Evolutionary conservation across 352 stramenopile genomes (phyloP), one percentile per base, ranked within the genome.

Genomic region (Thraustotheca clavata): DNA sequence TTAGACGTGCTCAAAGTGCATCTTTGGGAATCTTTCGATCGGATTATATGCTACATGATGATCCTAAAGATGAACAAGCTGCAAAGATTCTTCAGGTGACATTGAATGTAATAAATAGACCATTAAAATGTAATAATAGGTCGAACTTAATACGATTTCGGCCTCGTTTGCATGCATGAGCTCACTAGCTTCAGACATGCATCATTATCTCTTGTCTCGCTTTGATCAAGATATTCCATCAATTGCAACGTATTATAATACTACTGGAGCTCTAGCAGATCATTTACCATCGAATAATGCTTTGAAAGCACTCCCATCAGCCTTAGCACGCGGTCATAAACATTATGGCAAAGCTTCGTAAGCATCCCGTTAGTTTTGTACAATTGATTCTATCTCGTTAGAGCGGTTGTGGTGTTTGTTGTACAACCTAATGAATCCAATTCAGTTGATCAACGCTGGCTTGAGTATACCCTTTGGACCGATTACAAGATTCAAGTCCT

Each of bases 61-160:
- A 77, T 9, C 77, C 85, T 43, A 43, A 47, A 0, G 71, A 71
- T 26, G 74, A 65, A 16, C 34, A 67, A 0, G 59, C 67, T 18
- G 54, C 69, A 33, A 79, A 88, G 69, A 93, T 93, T 36, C 62
- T 91, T 60, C 47, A 86, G 72, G 38, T 43, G 38, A n/a, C 38
- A 43, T 43, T 43, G 38, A 43, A 29, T 77, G 67, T 14, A 62
- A 60, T 40, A n/a, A n/a, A n/a, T n/a, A n/a, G n/a, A n/a, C n/a
- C n/a, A n/a, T n/a, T n/a, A n/a, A n/a, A 43, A 29, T 77, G 67
- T 14, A 62, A 60, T 40, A 20, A 70, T 89, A 99, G 69, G 95
- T 99, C 26, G 96, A 99, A 73, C 77, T 99, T 49, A 99, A 99
- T 75, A 99, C 96, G 31, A 99, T 99, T 69, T 89, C 96, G 48